Evolutionary conservation across 1,139 yeast genomes (phyloP).

Genomic region (Geotrichum australiense): DNA sequence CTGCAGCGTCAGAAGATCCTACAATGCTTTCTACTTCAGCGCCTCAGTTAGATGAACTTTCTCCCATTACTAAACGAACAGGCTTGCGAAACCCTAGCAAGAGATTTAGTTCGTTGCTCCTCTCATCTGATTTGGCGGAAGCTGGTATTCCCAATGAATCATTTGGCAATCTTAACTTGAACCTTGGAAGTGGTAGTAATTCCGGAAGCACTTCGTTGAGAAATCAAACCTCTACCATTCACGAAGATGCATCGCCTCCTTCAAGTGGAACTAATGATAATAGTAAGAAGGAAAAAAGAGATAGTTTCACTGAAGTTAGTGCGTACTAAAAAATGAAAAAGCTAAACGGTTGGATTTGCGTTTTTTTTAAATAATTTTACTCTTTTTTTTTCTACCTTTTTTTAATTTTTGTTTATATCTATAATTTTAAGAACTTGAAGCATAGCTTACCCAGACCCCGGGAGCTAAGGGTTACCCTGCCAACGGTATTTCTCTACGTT

Average conservation of each 20-base stretch:
- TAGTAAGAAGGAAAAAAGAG: conserved; percentile 17
- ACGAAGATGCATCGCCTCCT: background rate
- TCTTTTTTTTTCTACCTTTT: conserved; percentile 1
- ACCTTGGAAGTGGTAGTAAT: background rate
- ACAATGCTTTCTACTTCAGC: conserved; percentile 4
- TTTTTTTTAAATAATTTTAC: background rate
- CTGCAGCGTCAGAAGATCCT: conserved; percentile 4
- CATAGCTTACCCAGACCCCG: too few species aligned
- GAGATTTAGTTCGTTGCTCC: conserved; percentile 15
- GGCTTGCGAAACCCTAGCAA: conserved; percentile 8
- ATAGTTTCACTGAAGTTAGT: conserved; percentile 29
- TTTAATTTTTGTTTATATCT: too few species aligned
- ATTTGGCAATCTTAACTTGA: background rate
- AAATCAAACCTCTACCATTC: background rate
- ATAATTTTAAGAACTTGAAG: too few species aligned
- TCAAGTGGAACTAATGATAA: background rate
- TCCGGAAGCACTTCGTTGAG: background rate
- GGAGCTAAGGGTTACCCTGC: too few species aligned
- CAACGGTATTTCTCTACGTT: too few species aligned
- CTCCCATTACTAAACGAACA: conserved; percentile 1
- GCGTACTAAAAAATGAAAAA: conserved; percentile 25
- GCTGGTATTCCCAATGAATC: conserved; percentile 14
- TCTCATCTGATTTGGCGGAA: conserved; percentile 14
- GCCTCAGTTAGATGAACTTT: conserved; percentile 6
- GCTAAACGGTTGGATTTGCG: conserved; percentile 1